Base-by-base conservation (phyloP, 2,329 filamentous ascomycete genomes). In the Arthrobotrys sphaeroides region DNA sequence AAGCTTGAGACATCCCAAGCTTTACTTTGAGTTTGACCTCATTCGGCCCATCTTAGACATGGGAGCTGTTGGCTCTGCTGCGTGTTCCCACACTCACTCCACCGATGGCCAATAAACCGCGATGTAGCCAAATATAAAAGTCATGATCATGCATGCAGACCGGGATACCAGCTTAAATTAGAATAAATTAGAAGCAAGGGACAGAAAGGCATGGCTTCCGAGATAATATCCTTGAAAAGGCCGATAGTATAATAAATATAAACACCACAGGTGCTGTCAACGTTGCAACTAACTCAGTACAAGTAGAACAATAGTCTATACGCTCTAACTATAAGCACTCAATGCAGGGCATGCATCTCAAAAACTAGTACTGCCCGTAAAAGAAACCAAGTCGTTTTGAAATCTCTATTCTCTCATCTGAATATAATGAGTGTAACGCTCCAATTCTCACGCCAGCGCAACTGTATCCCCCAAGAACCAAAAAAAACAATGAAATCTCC, bases 361-460 rank as follows among this genome's bases (percentile, higher is more conserved):
- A n/a, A n/a, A 22, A 33, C 7, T 40, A 42, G 6, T n/a, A 40
- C 5, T n/a, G 16, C n/a, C 36, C 31, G 12, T 33, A n/a, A 40
- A 57, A 20, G 16, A 36, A 20, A 36, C 49, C 10, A 24, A 36
- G 22, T 24, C 28, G 28, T 38, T 43, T 53, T 36, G n/a, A n/a
- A n/a, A n/a, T n/a, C n/a, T 42, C 36, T 55, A 24, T 55, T 45
- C 1, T 49, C 24, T 47, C 47, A 42, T 18, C 31, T 28, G 33
- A 22, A 42, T 36, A 55, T 18, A 47, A 70, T n/a, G 66, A 70
- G 57, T 28, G 55, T 31, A 36, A 62, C 45, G 20, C 66, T 55
- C 66, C 45, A 62, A 36, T 70, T 53, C 36, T 70, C 66, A 55
- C 66, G 66, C 66, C 66, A 55, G 66, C 43, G 45, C 45, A 70